Percentiles rank a stretch among this genome's conserved stretches.
phyloP scores from a whole-genome alignment of 768 basidiomycete genomes.

The Auriculariales sp. region DNA sequence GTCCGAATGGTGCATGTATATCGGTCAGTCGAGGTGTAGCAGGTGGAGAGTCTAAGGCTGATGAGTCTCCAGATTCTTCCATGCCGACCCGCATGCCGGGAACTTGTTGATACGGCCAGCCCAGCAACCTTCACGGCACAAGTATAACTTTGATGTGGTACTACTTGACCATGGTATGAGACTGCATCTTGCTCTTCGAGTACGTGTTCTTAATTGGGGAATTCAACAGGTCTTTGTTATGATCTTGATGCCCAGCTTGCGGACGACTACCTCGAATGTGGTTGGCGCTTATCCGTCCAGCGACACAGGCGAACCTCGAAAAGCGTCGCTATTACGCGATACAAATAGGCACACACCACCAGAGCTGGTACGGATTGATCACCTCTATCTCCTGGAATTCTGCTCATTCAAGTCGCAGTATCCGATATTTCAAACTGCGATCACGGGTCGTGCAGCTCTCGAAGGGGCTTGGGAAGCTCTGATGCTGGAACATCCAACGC shows the following conservation, averaged over 20 bases:
- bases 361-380: slow-evolving; percentile 56
- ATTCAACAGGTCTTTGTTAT: slow-evolving; percentile 51
- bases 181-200: neutral
- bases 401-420: slow-evolving; percentile 57
- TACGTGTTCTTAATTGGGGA: no score
- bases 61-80: no score
- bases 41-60: no score
- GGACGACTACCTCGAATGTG: slow-evolving; percentile 79
- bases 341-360: slow-evolving; percentile 78
- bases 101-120: slow-evolving; percentile 84
- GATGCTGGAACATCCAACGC: slow-evolving; percentile 22
- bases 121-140: slow-evolving; percentile 44
- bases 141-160: slow-evolving; percentile 93
- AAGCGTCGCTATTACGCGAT: slow-evolving; percentile 80
- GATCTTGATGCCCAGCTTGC: slow-evolving; percentile 71
- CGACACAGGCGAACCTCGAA: slow-evolving; percentile 44
- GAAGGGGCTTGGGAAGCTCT: slow-evolving; percentile 37
- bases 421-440: slow-evolving; percentile 86
- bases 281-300: slow-evolving; percentile 71
- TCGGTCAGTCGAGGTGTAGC: no score
- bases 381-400: no score
- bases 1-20: slow-evolving; percentile 92
- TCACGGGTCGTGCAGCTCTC: slow-evolving; percentile 74
- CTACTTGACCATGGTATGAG: slow-evolving; percentile 76
- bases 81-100: slow-evolving; percentile 83